Evolutionary conservation across 768 basidiomycete genomes (phyloP), one percentile per base, ranked within the genome.

Genomic region (Leucocoprinus birnbaumii): DNA sequence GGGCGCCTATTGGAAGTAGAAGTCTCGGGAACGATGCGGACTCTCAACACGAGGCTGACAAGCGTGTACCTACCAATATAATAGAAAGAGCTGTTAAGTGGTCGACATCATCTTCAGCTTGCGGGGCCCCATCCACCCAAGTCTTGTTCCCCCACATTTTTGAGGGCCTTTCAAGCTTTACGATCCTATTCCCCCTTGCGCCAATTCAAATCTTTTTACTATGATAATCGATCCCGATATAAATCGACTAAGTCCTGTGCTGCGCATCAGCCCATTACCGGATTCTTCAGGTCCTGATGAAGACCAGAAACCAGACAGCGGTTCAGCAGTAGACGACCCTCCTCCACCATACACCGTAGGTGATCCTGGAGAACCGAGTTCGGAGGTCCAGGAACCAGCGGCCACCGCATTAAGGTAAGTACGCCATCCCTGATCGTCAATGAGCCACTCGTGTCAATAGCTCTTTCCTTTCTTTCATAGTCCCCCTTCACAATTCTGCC

Each of bases 1-100:
- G 21, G 47, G 47, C 54, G 54, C 40, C 18, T 37, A 55, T 42
- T 55, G 40, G 54, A 55, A 55, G 54, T 55, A 16, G 54, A 55
- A 55, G 47, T 10, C 11, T 55, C 2, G 18, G 16, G 54, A 55
- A 55, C 13, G 22, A 34, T 21, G 8, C 19, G 37, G 44, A 43
- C 4, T 27, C 22, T 11, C 31, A 10, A 22, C 52, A 40, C 35
- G 52, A 37, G 11, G 44, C 43, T 16, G 3, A 26, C 3, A n/a
- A 10, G 50, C 40, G 26, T 51, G 50, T 41, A 16, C 21, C 19
- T 41, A 44, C 51, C 35, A 11, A 44, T 44, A 44, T 44, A 53
- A 34, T 19, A 9, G 43, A 34, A 19, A 19, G 26, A 16, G 48
- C 48, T 25, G n/a, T 50, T 7, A n/a, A 16, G 48, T 22, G 48